Evolutionary conservation across 441 rosid species (phyloP), one percentile per base, ranked within the genome.

Genomic region (Jatropha podagrica): DNA sequence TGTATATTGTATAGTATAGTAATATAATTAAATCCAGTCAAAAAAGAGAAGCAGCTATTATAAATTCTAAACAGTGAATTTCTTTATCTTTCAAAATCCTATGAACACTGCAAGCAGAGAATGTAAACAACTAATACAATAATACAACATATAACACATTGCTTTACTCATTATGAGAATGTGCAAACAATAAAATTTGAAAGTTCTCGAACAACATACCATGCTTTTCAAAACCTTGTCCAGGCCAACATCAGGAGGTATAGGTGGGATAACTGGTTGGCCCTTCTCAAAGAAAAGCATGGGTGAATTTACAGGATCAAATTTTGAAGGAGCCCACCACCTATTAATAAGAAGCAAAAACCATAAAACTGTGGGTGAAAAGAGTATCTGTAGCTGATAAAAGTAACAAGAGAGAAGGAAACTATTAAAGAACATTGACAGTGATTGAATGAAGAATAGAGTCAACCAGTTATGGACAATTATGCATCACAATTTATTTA

Each of bases 261-360:
- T 4, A 3, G 89, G 88, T 68, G 99, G 97, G 73, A 93, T 77
- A 38, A 93, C 54, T 41, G 99, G 97, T 52, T 69, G 81, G 68
- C 86, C 89, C 32, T 79, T 83, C 87, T 87, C 89, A 85, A 89
- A 95, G 94, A 95, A 95, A 80, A 93, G 87, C 98, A 93, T 91
- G 61, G 98, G 97, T 44, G 94, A 86, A 75, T 91, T 92, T 38
- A 85, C 62, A 20, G 97, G 96, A 62, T 91, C 93, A 80, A 93
- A 95, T 80, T 95, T 95, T 64, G 96, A 86, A 65, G 98, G 97
- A 52, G 97, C 96, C 93, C 93, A 87, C 99, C 98, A 95, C 95
- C 97, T 93, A 80, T 68, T 18, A 61, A 51, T 55, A 77, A 82
- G 72, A 62, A 55, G 17, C 20, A 59, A 71, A 49, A 54, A 49